Evolutionary conservation across 2,329 filamentous ascomycete genomes (phyloP).

Genomic region (Trichoderma semiorbis): DNA sequence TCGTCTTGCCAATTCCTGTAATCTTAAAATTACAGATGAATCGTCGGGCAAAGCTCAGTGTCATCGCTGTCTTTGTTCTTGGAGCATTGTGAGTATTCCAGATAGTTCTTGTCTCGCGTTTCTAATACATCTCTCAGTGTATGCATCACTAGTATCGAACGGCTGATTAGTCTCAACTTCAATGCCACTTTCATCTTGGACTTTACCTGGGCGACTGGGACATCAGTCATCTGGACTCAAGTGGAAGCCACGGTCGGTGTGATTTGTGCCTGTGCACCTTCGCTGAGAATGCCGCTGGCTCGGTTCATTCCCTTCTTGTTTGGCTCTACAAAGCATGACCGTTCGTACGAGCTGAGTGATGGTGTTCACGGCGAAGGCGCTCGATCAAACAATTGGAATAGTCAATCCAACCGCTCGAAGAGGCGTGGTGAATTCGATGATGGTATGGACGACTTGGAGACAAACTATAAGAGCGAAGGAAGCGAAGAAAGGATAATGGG

Average conservation of each 20-base stretch:
- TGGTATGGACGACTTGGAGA: neutral
- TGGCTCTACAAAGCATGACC: neutral
- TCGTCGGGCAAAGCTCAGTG: slow-evolving; percentile 1
- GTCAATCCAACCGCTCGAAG: neutral
- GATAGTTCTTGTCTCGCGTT: neutral
- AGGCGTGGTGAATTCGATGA: neutral
- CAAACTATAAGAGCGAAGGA: neutral
- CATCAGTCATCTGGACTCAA: slow-evolving; percentile 8
- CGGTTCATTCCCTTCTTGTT: neutral
- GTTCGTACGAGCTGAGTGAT: neutral
- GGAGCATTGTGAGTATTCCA: neutral
- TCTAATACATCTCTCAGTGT: slow-evolving; percentile 4
- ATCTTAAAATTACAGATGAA: slow-evolving; percentile 8
- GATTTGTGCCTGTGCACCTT: slow-evolving; percentile 9
- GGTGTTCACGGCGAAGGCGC: neutral
- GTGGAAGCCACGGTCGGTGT: slow-evolving; percentile 10
- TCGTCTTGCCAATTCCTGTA: neutral
- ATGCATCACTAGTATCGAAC: slow-evolving; percentile 3
- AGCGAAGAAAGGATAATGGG: slow-evolving; percentile 10
- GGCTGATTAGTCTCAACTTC: slow-evolving; percentile 8
- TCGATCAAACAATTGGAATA: slow-evolving; percentile 1
- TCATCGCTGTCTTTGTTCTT: slow-evolving; percentile 4
- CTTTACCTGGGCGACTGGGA: slow-evolving; percentile 7
- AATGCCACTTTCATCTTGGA: slow-evolving; percentile 5
- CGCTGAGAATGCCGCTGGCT: neutral